Conservation (phyloP, 306 rosid genomes). For the Erythrophleum fordii region DNA sequence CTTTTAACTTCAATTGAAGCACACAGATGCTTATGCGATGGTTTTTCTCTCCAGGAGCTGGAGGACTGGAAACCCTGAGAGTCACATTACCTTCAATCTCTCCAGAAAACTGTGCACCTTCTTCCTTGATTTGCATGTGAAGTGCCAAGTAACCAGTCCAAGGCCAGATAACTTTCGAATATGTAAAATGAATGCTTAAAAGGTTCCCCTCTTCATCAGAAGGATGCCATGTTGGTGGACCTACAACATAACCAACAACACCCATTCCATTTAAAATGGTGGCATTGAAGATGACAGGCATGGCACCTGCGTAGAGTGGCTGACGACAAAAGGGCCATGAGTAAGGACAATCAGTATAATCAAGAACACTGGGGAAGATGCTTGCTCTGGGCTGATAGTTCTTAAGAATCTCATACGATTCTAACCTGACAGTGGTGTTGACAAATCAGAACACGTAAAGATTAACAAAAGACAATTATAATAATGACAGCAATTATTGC, state of each 20-base stretch:
- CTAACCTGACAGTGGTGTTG: constrained; percentile 69
- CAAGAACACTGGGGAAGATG: constrained; percentile 88
- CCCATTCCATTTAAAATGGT: constrained; percentile 99
- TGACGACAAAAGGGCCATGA: constrained; percentile 99
- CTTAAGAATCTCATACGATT: constrained; percentile 89
- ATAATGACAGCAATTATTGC: background rate
- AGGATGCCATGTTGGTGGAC: constrained; percentile 94
- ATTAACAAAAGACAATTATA: background rate
- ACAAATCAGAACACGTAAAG: constrained; percentile 36
- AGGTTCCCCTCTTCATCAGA: constrained; percentile 90
- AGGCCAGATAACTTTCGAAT: constrained; percentile 91
- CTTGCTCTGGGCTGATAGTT: constrained; percentile 89
- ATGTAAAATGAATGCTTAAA: constrained; percentile 85
- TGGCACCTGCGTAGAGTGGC: constrained; percentile 95
- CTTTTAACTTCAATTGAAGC: constrained; percentile 86
- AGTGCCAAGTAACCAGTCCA: constrained; percentile 98
- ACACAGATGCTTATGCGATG: constrained; percentile 70
- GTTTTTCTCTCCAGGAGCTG: constrained; percentile 70
- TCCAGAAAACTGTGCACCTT: constrained; percentile 88
- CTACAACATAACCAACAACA: constrained; percentile 78
- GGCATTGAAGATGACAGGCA: constrained; percentile 97
- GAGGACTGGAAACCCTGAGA: constrained; percentile 82
- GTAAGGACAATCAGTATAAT: constrained; percentile 92
- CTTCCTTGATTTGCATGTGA: constrained; percentile 96
- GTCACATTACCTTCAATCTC: constrained; percentile 91